Conservation (phyloP, 331 rosid species). For the Rosa hybrid region DNA sequence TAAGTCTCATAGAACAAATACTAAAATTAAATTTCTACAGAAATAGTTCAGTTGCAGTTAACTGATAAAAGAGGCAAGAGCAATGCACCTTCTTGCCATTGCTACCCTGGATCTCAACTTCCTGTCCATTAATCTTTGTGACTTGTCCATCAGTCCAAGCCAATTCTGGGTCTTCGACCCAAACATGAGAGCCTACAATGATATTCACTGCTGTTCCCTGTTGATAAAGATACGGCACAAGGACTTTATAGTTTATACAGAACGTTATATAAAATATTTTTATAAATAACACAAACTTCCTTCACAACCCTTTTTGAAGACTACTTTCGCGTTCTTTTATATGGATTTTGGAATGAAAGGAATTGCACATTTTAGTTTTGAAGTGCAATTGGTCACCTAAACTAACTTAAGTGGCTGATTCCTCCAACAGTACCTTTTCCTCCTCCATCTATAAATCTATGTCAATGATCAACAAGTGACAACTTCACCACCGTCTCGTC, state of each 20-base stretch:
- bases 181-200: conserved; percentile 81
- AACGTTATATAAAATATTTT: neutral
- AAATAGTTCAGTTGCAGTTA: neutral
- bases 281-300: conserved; percentile 1
- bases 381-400: neutral
- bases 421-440: neutral
- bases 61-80: conserved; percentile 6
- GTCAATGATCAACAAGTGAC: neutral
- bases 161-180: conserved; percentile 68
- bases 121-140: conserved; percentile 67
- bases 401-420: neutral
- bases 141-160: conserved; percentile 78
- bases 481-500: neutral
- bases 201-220: conserved; percentile 88
- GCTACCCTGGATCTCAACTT: conserved; percentile 63
- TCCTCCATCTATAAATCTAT: neutral
- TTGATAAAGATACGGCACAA: conserved; percentile 26
- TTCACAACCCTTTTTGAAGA: neutral
- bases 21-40: neutral
- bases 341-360: neutral
- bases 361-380: neutral
- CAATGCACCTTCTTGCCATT: conserved; percentile 70
- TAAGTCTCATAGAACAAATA: conserved; percentile 6
- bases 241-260: neutral
- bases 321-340: neutral